phyloP scores from a whole-genome alignment of 176 grass and related monocot genomes.

The Ensete glaucum region DNA sequence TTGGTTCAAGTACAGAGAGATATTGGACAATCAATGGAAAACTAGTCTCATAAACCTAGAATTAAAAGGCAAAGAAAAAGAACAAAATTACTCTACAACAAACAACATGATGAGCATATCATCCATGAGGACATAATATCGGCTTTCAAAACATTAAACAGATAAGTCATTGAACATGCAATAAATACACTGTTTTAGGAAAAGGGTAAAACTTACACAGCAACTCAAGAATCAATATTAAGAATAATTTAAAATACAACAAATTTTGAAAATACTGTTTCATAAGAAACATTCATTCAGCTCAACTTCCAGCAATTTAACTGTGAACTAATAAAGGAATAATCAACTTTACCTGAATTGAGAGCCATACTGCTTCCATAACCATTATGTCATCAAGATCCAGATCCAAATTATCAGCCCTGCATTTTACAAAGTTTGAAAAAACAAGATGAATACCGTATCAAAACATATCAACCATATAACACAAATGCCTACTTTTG shows the following conservation, averaged over 20 bases:
- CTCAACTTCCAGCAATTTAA: background rate
- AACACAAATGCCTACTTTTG: background rate
- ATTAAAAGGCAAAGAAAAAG: no score
- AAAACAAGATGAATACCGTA: slow-evolving; percentile 8
- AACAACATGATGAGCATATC: no score
- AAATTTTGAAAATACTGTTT: background rate
- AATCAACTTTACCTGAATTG: slow-evolving; percentile 65
- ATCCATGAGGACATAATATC: no score
- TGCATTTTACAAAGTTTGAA: slow-evolving; percentile 38
- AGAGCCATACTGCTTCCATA: slow-evolving; percentile 98
- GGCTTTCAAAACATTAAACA: no score
- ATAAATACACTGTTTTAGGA: no score
- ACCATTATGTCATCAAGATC: slow-evolving; percentile 94
- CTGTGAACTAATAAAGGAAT: background rate
- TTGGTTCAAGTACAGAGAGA: no score
- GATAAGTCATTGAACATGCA: no score
- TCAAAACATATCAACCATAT: slow-evolving; percentile 12
- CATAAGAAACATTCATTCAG: background rate
- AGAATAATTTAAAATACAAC: background rate
- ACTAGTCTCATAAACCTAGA: no score
- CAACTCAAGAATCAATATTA: background rate
- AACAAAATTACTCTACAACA: no score
- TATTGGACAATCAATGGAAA: no score
- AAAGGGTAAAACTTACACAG: background rate
- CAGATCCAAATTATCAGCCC: slow-evolving; percentile 70